Percentiles rank a stretch among this genome's conserved stretches.
These are phyloP conservation scores for Multifurca ochricompacta DNA, from an alignment of 768 basidiomycete genomes.

Conservation along the genomic window DNA sequence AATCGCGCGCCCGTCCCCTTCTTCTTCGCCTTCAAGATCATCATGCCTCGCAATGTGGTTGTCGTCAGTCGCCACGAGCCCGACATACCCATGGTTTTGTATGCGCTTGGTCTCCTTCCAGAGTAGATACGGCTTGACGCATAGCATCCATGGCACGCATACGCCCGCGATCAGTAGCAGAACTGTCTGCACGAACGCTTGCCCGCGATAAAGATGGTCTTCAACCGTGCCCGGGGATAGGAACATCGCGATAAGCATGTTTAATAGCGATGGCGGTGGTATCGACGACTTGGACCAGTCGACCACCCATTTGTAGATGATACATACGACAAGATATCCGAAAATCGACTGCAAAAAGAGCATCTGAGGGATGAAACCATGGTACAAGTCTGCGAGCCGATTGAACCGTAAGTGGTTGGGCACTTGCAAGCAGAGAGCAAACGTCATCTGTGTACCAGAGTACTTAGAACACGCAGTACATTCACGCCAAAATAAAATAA, in stretches of 20 bases:
- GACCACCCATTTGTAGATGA: conserved; percentile 94
- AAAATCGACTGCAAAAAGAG: conserved; percentile 97
- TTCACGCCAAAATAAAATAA: conserved; percentile 1
- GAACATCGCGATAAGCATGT: conserved; percentile 97
- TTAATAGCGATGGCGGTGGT: conserved; percentile 82
- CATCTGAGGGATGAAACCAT: conserved; percentile 96
- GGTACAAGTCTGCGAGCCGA: conserved; percentile 76
- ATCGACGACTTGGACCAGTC: conserved; percentile 74
- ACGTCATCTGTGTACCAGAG: conserved; percentile 76
- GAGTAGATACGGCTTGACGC: conserved; percentile 83
- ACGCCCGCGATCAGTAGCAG: conserved; percentile 70
- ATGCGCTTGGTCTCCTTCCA: conserved; percentile 87
- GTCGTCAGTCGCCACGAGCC: conserved; percentile 51
- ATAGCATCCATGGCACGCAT: conserved; percentile 94
- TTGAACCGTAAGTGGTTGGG: conserved; percentile 95
- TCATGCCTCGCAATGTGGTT: conserved; percentile 46
- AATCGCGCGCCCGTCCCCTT: conserved; percentile 66
- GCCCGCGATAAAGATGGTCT: conserved; percentile 78
- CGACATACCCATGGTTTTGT: conserved; percentile 78
- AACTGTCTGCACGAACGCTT: conserved; percentile 74
- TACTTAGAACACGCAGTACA: background rate
- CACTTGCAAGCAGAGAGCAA: conserved; percentile 91
- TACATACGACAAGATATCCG: conserved; percentile 89
- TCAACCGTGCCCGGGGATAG: conserved; percentile 78
- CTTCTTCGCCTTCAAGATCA: conserved; percentile 68